Evolutionary conservation across 495 filamentous ascomycete genomes (phyloP).

Genomic region (Aspergillus baeticus): DNA sequence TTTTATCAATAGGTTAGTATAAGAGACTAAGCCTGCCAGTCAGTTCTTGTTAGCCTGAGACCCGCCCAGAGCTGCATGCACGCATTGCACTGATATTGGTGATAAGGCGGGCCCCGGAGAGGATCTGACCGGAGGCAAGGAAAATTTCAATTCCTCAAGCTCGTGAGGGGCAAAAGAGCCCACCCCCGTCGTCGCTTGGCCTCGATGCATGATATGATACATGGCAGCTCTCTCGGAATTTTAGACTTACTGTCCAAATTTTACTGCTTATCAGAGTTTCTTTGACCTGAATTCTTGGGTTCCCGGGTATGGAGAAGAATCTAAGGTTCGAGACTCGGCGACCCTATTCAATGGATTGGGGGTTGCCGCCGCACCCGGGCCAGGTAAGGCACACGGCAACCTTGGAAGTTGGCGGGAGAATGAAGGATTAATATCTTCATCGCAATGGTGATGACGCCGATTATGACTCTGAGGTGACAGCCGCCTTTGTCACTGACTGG

Average conservation of each 20-base stretch:
- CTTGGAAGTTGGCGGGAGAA: background rate
- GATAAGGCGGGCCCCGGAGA: conserved; percentile 20
- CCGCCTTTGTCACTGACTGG: background rate
- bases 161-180: conserved; percentile 13
- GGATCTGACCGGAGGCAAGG: conserved; percentile 16
- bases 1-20: conserved; percentile 6
- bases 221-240: background rate
- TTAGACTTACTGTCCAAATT: background rate
- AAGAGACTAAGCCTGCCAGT: conserved; percentile 8
- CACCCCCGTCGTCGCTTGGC: conserved; percentile 3
- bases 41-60: conserved; percentile 7
- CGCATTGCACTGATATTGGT: conserved; percentile 4
- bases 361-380: background rate
- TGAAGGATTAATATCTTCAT: background rate
- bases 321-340: background rate
- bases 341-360: background rate
- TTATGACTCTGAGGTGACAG: background rate
- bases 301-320: background rate
- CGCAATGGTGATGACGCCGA: background rate
- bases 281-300: background rate
- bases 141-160: conserved; percentile 10
- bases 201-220: background rate
- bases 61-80: conserved; percentile 7
- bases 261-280: conserved; percentile 7
- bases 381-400: background rate